Base-by-base conservation (phyloP, 352 stramenopile genomes). In the Globisporangium heterothallicum region DNA sequence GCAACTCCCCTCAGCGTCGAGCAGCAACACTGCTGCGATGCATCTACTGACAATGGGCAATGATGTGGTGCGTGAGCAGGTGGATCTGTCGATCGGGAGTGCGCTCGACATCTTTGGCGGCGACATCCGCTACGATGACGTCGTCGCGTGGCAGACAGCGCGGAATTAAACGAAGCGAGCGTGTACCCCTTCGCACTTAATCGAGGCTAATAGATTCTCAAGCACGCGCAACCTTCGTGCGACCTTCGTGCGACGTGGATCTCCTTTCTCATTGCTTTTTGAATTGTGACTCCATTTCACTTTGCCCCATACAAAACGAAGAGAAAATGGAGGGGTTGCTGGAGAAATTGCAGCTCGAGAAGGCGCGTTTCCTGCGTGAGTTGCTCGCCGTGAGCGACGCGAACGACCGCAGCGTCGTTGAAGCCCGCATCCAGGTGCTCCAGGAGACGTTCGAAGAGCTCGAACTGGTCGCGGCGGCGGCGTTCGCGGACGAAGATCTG, bases 1-100 rank as follows among this genome's bases (percentile, higher is more conserved):
- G 36, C 21, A n/a, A n/a, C n/a, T n/a, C n/a, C n/a, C 21, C 18
- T 47, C 21, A 47, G 21, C 21, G 18, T 47, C 10, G 41, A 47
- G 16, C 41, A 21, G 13, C 21, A 13, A 47, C 16, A n/a, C n/a
- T n/a, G n/a, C n/a, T n/a, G n/a, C n/a, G n/a, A n/a, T n/a, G n/a
- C n/a, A n/a, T n/a, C n/a, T n/a, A n/a, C n/a, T n/a, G n/a, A n/a
- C n/a, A n/a, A n/a, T n/a, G n/a, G n/a, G n/a, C n/a, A 36, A 38
- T 36, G 30, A 8, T 9, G 2, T 9, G 6, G 16, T 38, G 12
- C 50, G 41, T 45, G n/a, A n/a, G 19, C 14, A 84, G 70, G 95
- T 99, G 21, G 95, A 99, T 63, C 78, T 98, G n/a, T 98, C 97
- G 6, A 98, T 99, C 63, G 97, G 97, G 14, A 98, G 94, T 67